A percentile compares a stretch with the other conserved stretches of the same genome.
phyloP scores from a whole-genome alignment of 208 protist genomes.

The Acanthamoeba lenticulata region DNA sequence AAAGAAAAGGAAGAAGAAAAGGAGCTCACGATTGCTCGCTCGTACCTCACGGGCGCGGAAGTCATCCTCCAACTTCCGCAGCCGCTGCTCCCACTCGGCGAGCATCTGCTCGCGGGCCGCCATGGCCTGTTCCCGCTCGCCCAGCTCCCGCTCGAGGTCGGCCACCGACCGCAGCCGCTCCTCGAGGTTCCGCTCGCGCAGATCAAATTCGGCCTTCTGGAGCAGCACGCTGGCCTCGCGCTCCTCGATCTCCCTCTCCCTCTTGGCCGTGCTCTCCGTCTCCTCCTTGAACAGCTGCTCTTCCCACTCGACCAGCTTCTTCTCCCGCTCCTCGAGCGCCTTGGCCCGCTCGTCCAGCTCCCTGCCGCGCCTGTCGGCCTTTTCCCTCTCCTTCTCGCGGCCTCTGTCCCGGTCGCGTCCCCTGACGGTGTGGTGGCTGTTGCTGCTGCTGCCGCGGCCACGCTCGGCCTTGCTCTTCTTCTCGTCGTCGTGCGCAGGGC shows the following conservation, averaged over 20 bases:
- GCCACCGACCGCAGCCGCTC: neutral
- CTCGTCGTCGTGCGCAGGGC: too few relatives aligned
- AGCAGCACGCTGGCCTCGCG: too few relatives aligned
- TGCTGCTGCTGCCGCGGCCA: neutral
- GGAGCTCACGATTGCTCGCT: too few relatives aligned
- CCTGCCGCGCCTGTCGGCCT: too few relatives aligned
- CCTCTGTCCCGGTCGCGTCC: too few relatives aligned
- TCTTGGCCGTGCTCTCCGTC: neutral
- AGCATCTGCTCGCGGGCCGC: neutral
- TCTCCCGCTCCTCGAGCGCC: neutral
- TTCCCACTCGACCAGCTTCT: slow-evolving; percentile 23
- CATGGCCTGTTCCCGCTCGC: neutral
- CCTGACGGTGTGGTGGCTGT: neutral
- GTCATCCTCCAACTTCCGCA: neutral
- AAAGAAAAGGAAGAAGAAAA: too few relatives aligned
- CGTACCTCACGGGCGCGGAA: neutral
- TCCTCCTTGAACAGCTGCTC: slow-evolving; percentile 41
- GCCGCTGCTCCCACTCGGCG: neutral
- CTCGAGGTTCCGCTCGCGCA: neutral
- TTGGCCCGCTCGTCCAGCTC: neutral
- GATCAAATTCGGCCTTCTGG: too few relatives aligned
- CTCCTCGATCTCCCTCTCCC: neutral
- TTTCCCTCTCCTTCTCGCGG: neutral
- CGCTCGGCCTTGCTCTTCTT: neutral
- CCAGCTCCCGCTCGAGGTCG: neutral